Base-by-base conservation (phyloP, 208 protist species). In the Crithidia mellificae region DNA sequence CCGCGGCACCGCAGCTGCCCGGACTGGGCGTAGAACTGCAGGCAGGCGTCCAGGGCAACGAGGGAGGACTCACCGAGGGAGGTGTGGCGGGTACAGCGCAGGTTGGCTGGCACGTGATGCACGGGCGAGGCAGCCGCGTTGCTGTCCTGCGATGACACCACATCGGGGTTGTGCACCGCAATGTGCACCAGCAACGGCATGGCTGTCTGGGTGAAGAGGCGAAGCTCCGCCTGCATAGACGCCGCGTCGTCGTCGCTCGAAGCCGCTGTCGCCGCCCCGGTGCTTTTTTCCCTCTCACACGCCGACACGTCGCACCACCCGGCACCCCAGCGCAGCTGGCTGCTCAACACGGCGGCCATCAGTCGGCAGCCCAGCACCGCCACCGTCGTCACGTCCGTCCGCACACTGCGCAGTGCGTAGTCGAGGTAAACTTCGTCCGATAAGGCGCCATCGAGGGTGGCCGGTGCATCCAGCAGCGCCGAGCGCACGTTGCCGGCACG, bases 401-500 rank as follows among this genome's bases (percentile, higher is more conserved):
- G 72, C 20, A 78, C 63, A 36, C 66, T 63, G 30, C 67, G 69
- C 70, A 91, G 52, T 15, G 85, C 83, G 50, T 70, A 78, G 52
- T 68, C 69, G 12, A 95, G 77, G 63, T 95, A 95, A 20, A 92
- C 83, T 62, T 92, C 87, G 62, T 95, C 90, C 2, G 84, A 88
- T 9, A 95, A 74, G 8, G 79, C 39, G 8, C 87, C 86, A 53
- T 91, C 81, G 19, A 78, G 41, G 27, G 66, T 88, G 0, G 70
- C 87, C 2, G 89, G 84, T 6, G 89, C 76, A 58, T 91, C 78
- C 15, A 95, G 58, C 8, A 90, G 74, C 14, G 63, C 83, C 6
- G 84, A 88, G 15, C 77, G 77, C 34, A 74, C 55, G 19, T 68
- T 34, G 41, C 76, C 56, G n/a, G 82, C 78, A 24, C 75, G 70